phyloP scores from a whole-genome alignment of 139 green algal species.

The Ettlia oleoabundans region DNA sequence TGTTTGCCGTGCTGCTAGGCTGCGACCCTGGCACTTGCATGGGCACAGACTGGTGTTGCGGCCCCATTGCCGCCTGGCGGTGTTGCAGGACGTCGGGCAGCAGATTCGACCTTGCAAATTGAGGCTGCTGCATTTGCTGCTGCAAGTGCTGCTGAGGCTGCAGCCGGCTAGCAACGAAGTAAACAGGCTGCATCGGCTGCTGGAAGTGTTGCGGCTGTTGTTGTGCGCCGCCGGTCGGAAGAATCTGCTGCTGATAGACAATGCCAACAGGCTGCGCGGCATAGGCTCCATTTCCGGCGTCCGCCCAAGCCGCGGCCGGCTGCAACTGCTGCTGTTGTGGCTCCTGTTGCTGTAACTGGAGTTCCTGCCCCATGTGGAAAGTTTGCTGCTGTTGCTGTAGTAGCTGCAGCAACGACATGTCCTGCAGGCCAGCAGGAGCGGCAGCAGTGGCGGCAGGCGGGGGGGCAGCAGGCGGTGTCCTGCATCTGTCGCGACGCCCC shows the following conservation, averaged over 20 bases:
- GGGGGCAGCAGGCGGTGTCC: background rate
- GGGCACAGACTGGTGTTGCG: no score
- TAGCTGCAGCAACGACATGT: conserved; percentile 1
- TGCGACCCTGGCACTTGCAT: no score
- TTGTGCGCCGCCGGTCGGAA: no score
- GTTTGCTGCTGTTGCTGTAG: background rate
- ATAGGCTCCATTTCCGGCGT: no score
- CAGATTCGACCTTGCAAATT: background rate
- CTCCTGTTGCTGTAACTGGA: background rate
- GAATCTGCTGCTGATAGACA: no score
- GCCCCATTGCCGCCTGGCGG: background rate
- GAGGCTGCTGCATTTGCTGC: background rate
- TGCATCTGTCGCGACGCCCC: background rate
- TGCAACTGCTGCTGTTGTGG: background rate
- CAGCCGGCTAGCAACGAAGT: no score
- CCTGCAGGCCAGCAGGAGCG: background rate
- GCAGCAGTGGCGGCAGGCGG: background rate
- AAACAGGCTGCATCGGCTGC: no score
- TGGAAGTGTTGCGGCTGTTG: no score
- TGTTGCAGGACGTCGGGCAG: conserved; percentile 23
- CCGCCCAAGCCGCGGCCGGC: no score
- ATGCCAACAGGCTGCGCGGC: no score
- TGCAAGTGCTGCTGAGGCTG: background rate
- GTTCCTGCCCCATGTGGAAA: background rate
- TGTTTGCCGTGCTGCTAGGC: no score